Evolutionary conservation across 306 rosid genomes (phyloP).

Genomic region (Macrotyloma uniflorum): DNA sequence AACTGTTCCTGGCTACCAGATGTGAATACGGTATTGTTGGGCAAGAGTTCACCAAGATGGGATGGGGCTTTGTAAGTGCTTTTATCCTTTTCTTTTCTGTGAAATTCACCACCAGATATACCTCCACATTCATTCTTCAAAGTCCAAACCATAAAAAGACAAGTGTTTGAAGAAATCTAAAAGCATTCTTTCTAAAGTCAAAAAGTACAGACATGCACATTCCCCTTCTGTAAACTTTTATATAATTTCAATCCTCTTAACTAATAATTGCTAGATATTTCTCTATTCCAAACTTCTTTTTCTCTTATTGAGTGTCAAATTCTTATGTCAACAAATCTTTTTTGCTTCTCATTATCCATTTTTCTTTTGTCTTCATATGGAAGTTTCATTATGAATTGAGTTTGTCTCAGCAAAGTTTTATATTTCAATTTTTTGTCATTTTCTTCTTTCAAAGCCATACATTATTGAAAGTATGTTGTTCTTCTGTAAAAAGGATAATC

Average conservation of each 20-base stretch:
- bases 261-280: too few relatives aligned
- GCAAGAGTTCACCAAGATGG: slow-evolving; percentile 85
- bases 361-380: neutral
- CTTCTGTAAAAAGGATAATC: too few relatives aligned
- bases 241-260: too few relatives aligned
- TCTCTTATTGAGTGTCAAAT: too few relatives aligned
- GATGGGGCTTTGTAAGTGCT: slow-evolving; percentile 91
- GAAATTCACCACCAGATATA: neutral
- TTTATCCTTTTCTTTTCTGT: neutral
- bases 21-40: slow-evolving; percentile 80
- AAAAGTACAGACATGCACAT: too few relatives aligned
- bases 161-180: neutral
- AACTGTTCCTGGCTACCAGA: slow-evolving; percentile 66
- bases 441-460: too few relatives aligned
- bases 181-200: neutral
- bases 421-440: too few relatives aligned
- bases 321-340: too few relatives aligned
- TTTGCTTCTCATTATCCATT: neutral
- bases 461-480: too few relatives aligned
- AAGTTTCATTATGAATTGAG: neutral
- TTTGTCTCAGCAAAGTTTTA: neutral
- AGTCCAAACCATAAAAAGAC: neutral
- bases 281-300: too few relatives aligned
- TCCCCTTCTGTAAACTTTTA: too few relatives aligned
- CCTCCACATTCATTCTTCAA: neutral